Percentiles rank a stretch among this genome's conserved stretches.
These are phyloP conservation scores for Boletus rufocinnamomeus DNA, from an alignment of 768 basidiomycete genomes.

Conservation along the genomic window DNA sequence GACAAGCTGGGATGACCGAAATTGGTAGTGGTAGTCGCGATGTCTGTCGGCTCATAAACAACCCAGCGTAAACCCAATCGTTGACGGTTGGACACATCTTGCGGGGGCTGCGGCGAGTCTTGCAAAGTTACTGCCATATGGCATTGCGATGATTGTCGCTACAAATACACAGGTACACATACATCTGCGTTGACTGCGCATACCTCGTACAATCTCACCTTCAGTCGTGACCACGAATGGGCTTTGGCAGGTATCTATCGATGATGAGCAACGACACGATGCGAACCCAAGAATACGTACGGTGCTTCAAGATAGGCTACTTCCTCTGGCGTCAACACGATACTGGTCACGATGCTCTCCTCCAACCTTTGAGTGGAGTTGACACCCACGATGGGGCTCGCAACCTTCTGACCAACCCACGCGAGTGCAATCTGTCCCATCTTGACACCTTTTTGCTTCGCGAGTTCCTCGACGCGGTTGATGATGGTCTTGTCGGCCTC, in stretches of 20 bases:
- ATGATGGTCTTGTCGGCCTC: constrained; percentile 40
- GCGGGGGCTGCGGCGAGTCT: too few relatives aligned
- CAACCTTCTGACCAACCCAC: constrained; percentile 44
- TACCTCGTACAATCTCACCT: background rate
- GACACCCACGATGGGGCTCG: constrained; percentile 47
- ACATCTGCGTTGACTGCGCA: background rate
- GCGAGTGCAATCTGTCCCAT: constrained; percentile 25
- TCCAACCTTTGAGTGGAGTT: constrained; percentile 16
- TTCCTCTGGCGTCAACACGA: constrained; percentile 27
- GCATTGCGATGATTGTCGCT: background rate
- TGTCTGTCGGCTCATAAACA: too few relatives aligned
- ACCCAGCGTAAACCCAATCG: too few relatives aligned
- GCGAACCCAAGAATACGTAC: constrained; percentile 15
- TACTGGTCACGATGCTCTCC: background rate
- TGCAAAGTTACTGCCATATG: background rate
- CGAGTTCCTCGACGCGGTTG: constrained; percentile 42
- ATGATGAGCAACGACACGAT: constrained; percentile 4
- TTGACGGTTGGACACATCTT: too few relatives aligned
- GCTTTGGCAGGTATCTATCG: constrained; percentile 3
- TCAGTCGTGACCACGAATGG: constrained; percentile 20
- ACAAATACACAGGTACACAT: background rate
- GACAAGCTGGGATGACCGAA: background rate
- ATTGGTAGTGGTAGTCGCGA: too few relatives aligned
- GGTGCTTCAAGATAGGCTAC: constrained; percentile 29
- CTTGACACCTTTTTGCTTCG: constrained; percentile 11